phyloP scores from a whole-genome alignment of 768 basidiomycete genomes.

The Galerina sulciceps region DNA sequence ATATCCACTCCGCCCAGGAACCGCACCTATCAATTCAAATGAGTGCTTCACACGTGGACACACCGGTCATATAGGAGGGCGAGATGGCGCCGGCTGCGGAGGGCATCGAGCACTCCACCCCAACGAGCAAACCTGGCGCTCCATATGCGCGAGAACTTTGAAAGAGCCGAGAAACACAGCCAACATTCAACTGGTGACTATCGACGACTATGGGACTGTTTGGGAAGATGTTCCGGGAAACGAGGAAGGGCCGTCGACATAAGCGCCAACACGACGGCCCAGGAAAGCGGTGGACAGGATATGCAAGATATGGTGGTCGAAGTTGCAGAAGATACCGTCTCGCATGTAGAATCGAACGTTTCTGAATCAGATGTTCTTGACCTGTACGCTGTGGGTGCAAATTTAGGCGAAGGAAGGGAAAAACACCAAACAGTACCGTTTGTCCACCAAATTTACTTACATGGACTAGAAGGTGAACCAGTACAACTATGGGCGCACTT shows the following conservation, averaged over 20 bases:
- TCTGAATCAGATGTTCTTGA: neutral
- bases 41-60: conserved; percentile 24
- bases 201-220: neutral
- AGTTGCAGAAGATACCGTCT: neutral
- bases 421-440: conserved; percentile 16
- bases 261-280: conserved; percentile 17
- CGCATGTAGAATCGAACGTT: neutral
- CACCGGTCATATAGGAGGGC: conserved; percentile 6
- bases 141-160: conserved; percentile 8
- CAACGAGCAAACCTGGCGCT: conserved; percentile 14
- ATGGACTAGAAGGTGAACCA: conserved; percentile 16
- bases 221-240: conserved; percentile 15
- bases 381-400: conserved; percentile 4
- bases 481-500: conserved; percentile 21
- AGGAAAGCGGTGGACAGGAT: neutral
- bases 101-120: conserved; percentile 11
- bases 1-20: conserved; percentile 25
- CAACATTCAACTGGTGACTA: conserved; percentile 1
- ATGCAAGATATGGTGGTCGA: conserved; percentile 5
- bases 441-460: conserved; percentile 17
- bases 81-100: neutral
- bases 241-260: conserved; percentile 23
- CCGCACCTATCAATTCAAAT: conserved; percentile 14
- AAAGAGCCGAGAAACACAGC: neutral
- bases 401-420: no score